Conservation (phyloP, 2,329 filamentous ascomycete genomes). For the Aspergillus felis region DNA sequence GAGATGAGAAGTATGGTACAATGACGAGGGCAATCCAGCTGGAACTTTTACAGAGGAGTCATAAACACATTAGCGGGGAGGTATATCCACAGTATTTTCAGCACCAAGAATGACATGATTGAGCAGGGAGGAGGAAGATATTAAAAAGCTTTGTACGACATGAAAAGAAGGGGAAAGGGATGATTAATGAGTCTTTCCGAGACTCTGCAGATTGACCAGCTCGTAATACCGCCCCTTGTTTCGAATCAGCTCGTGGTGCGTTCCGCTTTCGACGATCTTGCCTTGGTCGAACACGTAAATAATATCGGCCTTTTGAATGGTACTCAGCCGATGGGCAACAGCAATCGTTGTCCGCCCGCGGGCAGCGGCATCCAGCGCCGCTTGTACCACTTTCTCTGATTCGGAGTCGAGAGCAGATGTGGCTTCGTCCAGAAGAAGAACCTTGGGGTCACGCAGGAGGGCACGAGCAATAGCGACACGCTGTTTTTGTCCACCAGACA, state of each 20-base stretch:
- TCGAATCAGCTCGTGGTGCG: slow-evolving; percentile 68
- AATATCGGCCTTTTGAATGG: slow-evolving; percentile 89
- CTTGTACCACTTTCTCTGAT: slow-evolving; percentile 56
- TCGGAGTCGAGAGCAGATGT: slow-evolving; percentile 51
- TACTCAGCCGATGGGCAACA: slow-evolving; percentile 85
- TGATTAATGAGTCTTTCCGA: slow-evolving; percentile 54
- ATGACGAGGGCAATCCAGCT: neutral
- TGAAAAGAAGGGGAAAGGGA: neutral
- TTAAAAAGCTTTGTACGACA: neutral
- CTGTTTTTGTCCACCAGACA: slow-evolving; percentile 92
- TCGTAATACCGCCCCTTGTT: slow-evolving; percentile 71
- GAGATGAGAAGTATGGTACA: neutral
- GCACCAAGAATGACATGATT: neutral
- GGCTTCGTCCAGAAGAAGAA: slow-evolving; percentile 79
- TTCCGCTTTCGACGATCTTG: slow-evolving; percentile 77
- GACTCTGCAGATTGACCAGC: slow-evolving; percentile 73
- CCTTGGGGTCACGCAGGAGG: slow-evolving; percentile 82
- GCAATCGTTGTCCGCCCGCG: slow-evolving; percentile 88
- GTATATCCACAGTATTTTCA: slow-evolving; percentile 13
- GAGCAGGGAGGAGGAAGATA: neutral
- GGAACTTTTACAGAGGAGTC: neutral
- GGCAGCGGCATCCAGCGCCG: slow-evolving; percentile 73
- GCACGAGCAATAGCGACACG: slow-evolving; percentile 90
- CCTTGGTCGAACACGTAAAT: slow-evolving; percentile 98
- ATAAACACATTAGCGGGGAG: neutral